Evolutionary conservation across 768 basidiomycete genomes (phyloP).

Genomic region (Pulveroboletus sp.): DNA sequence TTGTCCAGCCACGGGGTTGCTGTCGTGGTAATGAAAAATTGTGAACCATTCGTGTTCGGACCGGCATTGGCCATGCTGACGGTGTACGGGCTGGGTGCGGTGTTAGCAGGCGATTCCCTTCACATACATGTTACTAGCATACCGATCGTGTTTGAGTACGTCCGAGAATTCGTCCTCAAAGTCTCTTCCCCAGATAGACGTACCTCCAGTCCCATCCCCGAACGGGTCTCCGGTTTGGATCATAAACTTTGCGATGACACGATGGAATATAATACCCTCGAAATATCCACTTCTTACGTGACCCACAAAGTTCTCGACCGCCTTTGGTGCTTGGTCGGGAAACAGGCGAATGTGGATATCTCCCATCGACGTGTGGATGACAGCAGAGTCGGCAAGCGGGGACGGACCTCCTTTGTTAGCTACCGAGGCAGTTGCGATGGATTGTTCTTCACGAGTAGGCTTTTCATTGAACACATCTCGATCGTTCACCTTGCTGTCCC

Average conservation of each 20-base stretch:
- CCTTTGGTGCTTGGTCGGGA: slow-evolving; percentile 88
- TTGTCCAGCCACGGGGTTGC: slow-evolving; percentile 92
- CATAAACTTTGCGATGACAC: slow-evolving; percentile 98
- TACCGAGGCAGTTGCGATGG: slow-evolving; percentile 61
- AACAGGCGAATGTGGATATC: slow-evolving; percentile 88
- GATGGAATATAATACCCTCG: slow-evolving; percentile 92
- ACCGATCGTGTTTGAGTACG: slow-evolving; percentile 88
- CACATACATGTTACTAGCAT: slow-evolving; percentile 11
- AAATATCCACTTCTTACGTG: slow-evolving; percentile 87
- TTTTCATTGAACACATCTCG: slow-evolving; percentile 98
- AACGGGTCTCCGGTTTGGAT: slow-evolving; percentile 94
- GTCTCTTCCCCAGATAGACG: slow-evolving; percentile 83
- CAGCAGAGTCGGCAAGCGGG: slow-evolving; percentile 70
- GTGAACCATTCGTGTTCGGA: slow-evolving; percentile 86
- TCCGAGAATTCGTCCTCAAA: slow-evolving; percentile 94
- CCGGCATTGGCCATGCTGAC: slow-evolving; percentile 96
- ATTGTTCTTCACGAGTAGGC: slow-evolving; percentile 94
- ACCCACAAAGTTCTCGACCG: slow-evolving; percentile 97
- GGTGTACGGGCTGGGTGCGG: slow-evolving; percentile 71
- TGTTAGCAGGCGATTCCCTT: slow-evolving; percentile 1
- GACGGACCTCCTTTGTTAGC: slow-evolving; percentile 54
- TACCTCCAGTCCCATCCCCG: slow-evolving; percentile 92
- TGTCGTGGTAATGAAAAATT: slow-evolving; percentile 97
- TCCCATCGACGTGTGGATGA: slow-evolving; percentile 92
- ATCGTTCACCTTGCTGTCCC: slow-evolving; percentile 82